Evolutionary conservation across 768 basidiomycete species (phyloP), one percentile per base, ranked within the genome.

Genomic region (Dioszegia hungarica): DNA sequence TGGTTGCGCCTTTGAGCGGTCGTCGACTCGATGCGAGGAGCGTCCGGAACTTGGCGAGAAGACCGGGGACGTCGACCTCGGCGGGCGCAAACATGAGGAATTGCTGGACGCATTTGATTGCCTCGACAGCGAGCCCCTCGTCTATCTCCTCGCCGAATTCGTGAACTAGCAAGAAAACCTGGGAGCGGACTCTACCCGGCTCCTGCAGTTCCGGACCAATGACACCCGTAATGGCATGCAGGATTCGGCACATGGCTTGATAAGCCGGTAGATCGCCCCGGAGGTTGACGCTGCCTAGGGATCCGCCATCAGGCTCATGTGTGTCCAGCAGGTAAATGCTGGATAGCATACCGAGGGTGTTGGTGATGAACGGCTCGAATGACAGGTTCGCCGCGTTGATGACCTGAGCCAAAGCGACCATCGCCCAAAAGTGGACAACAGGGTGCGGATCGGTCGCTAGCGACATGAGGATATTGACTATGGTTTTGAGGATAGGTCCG

Each of bases 131-230:
- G 53, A 92, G 86, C 1, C 86, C 85, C 68, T 94, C 90, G 62
- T 95, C 90, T 2, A 85, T 83, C 67, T 97, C 93, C 37, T 83
- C 77, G 2, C 85, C 84, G 68, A 97, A 90, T 64, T 91, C 87
- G 57, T 86, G 82, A 4, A 97, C 87, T 17, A 98, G 81, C 66
- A 88, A 85, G 36, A 94, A 82, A 11, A 94, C 83, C 27, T 95
- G 79, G 1, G 84, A 83, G n/a, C 90, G 79, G 1, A 90, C 87
- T 14, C 84, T 80, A 20, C 83, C 79, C 0, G 89, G 88, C 62
- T 98, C 95, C 67, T 92, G 87, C 49, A 98, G 85, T 67, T 97
- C 95, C 1, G 95, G 95, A 0, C 95, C 95, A 41, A 97, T 82
- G 14, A 95, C 87, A 15, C 87, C 90, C 62, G 97, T 90, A 44